phyloP scores from a whole-genome alignment of 805 yeast genomes.

The Candida quercuum region DNA sequence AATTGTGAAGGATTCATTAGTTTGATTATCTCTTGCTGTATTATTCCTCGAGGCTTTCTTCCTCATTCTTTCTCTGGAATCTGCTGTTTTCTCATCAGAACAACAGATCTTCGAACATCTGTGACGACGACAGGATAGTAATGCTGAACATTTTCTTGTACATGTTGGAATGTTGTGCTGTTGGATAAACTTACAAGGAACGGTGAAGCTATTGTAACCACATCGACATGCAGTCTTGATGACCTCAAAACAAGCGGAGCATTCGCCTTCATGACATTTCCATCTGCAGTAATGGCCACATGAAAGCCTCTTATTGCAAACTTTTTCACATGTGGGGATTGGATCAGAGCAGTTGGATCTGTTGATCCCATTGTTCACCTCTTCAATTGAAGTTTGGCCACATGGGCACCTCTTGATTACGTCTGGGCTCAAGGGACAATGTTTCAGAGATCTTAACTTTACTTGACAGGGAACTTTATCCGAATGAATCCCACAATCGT shows the following conservation, averaged over 20 bases:
- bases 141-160: constrained; percentile 63
- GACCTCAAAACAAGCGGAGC: constrained; percentile 58
- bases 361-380: constrained; percentile 25
- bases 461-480: constrained; percentile 43
- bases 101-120: constrained; percentile 70
- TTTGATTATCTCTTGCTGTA: constrained; percentile 23
- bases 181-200: constrained; percentile 58
- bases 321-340: constrained; percentile 64
- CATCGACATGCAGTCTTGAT: constrained; percentile 59
- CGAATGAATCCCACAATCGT: constrained; percentile 62
- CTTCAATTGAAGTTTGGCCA: constrained; percentile 53
- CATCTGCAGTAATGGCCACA: constrained; percentile 78
- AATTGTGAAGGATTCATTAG: constrained; percentile 49
- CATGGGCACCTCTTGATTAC: constrained; percentile 68
- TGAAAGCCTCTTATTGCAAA: constrained; percentile 54
- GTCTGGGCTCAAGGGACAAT: constrained; percentile 63
- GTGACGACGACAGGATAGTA: constrained; percentile 78
- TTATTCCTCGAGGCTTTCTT: constrained; percentile 46
- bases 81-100: constrained; percentile 55
- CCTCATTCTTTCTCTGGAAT: constrained; percentile 37
- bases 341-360: constrained; percentile 70
- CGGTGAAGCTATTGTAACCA: constrained; percentile 46
- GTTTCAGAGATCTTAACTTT: constrained; percentile 23
- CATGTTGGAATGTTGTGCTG: constrained; percentile 56
- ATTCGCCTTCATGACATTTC: constrained; percentile 73